Base-by-base conservation (phyloP, 1,284 basidiomycete genomes). In the Exsudoporus floridanus region DNA sequence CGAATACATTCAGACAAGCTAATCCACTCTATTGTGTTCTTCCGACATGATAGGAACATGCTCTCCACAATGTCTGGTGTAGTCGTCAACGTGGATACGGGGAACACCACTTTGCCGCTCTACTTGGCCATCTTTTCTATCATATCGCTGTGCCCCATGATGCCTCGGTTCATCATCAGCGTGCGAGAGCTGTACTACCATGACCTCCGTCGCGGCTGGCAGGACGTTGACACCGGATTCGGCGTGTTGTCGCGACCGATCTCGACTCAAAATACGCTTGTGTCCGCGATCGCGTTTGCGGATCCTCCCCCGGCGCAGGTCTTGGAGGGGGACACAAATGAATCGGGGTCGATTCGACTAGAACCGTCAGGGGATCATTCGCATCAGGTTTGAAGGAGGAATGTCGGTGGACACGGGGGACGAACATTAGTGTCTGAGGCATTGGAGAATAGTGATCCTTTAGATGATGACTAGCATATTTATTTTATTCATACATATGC, bases 201-300 rank as follows among this genome's bases (percentile, higher is more conserved):
- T 8, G 49, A 51, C 5, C 12, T 31, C 5, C 34, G 7, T n/a
- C 28, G 13, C 1, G 4, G 4, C 8, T 19, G 33, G 27, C 39
- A 27, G 14, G 50, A 47, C 9, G 10, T 50, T 14, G 50, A 52
- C 33, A 50, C 47, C 13, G 47, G 39, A 25, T 52, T 52, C 8
- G 48, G 50, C 7, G 5, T 42, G 3, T 7, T 30, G 16, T 51
- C 50, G 3, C 48, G 52, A 18, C 13, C 47, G 0, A 27, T 3
- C 6, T 4, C 38, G 16, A 19, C 12, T 14, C 21, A 14, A n/a
- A 28, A 31, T 9, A 6, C 7, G 1, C 6, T 23, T 10, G 1
- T 42, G 13, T 52, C 50, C 35, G 10, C 34, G 6, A 50, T 52
- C 18, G 34, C 34, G 9, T 52, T 52, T 7, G 48, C 27, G 9